Conservation (phyloP, 106 monocot genomes). For the Dendrobium huoshanense region DNA sequence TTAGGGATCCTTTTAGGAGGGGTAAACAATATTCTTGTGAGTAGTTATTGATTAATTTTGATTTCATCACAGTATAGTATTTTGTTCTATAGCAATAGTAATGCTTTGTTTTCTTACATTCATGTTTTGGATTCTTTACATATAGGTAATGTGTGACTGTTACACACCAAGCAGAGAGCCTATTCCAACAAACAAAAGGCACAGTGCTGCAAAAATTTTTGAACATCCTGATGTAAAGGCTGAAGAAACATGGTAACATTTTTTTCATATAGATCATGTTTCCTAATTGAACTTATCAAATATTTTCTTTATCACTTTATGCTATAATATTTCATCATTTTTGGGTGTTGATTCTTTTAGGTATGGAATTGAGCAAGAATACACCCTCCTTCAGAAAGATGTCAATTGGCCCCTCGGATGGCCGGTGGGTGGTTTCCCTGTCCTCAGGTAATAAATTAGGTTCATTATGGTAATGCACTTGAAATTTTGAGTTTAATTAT, state of each 20-base stretch:
- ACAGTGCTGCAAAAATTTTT: slow-evolving; percentile 53
- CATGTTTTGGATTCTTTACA: neutral
- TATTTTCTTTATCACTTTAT: neutral
- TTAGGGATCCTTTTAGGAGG: slow-evolving; percentile 67
- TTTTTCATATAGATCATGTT: neutral
- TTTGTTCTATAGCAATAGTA: neutral
- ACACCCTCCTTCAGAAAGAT: slow-evolving; percentile 61
- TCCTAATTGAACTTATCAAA: neutral
- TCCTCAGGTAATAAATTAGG: slow-evolving; percentile 31
- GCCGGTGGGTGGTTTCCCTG: slow-evolving; percentile 69
- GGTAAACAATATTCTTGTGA: slow-evolving; percentile 69
- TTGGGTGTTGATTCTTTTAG: slow-evolving; percentile 9
- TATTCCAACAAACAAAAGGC: slow-evolving; percentile 63
- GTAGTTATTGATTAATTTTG: neutral
- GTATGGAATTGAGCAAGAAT: slow-evolving; percentile 77
- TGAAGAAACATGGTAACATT: slow-evolving; percentile 47
- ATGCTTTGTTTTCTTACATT: neutral
- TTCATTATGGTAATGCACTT: neutral
- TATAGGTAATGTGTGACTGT: slow-evolving; percentile 66
- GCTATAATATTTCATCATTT: neutral
- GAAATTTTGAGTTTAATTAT: no score
- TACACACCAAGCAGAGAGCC: slow-evolving; percentile 54
- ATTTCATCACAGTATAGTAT: neutral
- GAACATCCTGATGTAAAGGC: slow-evolving; percentile 37
- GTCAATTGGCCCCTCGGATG: slow-evolving; percentile 65